Conservation (phyloP, 805 yeast genomes). For the Schizosaccharomyces japonicus region DNA sequence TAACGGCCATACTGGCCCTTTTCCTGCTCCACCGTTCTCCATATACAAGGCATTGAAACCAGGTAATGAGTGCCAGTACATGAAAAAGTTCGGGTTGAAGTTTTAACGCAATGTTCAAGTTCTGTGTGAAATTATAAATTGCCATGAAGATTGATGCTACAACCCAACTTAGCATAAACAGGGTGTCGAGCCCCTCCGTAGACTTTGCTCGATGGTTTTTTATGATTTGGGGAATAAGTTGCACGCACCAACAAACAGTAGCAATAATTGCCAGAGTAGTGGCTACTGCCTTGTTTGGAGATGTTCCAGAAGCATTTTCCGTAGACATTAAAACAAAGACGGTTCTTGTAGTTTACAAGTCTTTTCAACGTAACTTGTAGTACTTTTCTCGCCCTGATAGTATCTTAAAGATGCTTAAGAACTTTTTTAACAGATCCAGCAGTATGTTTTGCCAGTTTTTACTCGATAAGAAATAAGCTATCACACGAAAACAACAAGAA, state of each 20-base stretch:
- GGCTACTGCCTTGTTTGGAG: conserved; percentile 21
- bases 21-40: conserved; percentile 12
- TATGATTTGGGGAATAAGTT: conserved; percentile 63
- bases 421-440: too few relatives aligned
- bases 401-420: too few relatives aligned
- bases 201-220: conserved; percentile 52
- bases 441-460: too few relatives aligned
- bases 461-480: too few relatives aligned
- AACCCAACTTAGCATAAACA: conserved; percentile 73
- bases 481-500: too few relatives aligned
- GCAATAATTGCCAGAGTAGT: conserved; percentile 71
- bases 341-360: too few relatives aligned
- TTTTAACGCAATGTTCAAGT: conserved; percentile 52
- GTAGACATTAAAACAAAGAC: too few relatives aligned
- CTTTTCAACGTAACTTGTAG: too few relatives aligned
- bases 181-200: conserved; percentile 70
- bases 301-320: conserved; percentile 1
- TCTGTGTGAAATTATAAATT: conserved; percentile 52
- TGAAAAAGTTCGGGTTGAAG: conserved; percentile 76
- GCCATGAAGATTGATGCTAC: conserved; percentile 61
- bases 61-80: conserved; percentile 39
- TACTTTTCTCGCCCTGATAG: too few relatives aligned
- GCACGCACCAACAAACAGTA: conserved; percentile 81
- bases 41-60: conserved; percentile 42
- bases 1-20: conserved; percentile 19